phyloP scores from a whole-genome alignment of 805 yeast genomes.

The Ascoidea tarda region DNA sequence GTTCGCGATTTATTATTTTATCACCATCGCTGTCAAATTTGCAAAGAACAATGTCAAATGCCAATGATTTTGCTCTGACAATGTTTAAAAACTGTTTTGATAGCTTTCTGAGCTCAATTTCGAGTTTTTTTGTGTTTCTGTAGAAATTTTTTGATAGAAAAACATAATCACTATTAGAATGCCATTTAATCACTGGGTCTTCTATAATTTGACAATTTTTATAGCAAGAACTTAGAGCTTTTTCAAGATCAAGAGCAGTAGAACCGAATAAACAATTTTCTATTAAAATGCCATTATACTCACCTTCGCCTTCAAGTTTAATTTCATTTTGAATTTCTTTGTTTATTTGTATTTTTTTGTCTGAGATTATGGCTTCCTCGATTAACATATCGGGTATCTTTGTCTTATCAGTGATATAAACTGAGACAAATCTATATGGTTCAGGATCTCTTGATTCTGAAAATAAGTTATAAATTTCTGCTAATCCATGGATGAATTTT shows the following conservation, averaged over 20 bases:
- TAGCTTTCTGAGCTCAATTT: no score
- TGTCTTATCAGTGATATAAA: slow-evolving; percentile 23
- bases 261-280: slow-evolving; percentile 14
- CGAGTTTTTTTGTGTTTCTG: no score
- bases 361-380: slow-evolving; percentile 27
- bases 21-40: no score
- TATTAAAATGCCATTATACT: slow-evolving; percentile 10
- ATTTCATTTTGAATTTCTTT: slow-evolving; percentile 14
- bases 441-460: slow-evolving; percentile 73
- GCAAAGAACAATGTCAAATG: no score
- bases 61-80: no score
- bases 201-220: no score
- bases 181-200: no score
- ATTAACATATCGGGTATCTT: slow-evolving; percentile 30
- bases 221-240: slow-evolving; percentile 2
- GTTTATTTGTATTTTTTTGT: slow-evolving; percentile 17
- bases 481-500: slow-evolving; percentile 53
- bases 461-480: slow-evolving; percentile 41
- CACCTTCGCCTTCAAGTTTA: slow-evolving; percentile 2
- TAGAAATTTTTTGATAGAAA: no score
- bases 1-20: no score
- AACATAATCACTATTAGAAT: no score
- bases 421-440: slow-evolving; percentile 60
- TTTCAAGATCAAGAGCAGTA: slow-evolving; percentile 7
- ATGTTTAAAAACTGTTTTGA: no score